These are phyloP conservation scores for Oryza coarctata DNA, from an alignment of 176 grass and related monocot genomes.

Conservation along the genomic window DNA sequence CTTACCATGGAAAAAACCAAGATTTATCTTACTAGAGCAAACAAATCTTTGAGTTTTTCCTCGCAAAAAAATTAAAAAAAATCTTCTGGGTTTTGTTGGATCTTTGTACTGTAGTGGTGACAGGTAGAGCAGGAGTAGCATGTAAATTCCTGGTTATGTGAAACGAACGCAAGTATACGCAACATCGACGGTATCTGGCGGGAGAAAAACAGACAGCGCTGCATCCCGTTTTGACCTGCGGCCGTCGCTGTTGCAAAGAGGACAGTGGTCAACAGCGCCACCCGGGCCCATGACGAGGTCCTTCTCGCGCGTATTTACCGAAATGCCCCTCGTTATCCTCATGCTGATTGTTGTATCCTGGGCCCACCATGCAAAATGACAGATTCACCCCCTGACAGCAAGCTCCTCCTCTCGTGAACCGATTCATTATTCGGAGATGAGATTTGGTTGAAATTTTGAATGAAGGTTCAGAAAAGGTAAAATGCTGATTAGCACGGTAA, in stretches of 20 bases:
- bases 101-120: neutral
- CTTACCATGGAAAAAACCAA: neutral
- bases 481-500: neutral
- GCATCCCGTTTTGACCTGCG: slow-evolving; percentile 48
- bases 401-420: neutral
- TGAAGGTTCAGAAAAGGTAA: neutral
- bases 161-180: neutral
- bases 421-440: neutral
- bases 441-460: neutral
- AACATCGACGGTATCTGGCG: neutral
- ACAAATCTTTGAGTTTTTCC: too few species aligned
- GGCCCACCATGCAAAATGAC: neutral
- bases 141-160: neutral
- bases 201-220: neutral
- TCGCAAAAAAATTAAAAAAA: too few species aligned
- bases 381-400: neutral
- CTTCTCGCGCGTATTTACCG: slow-evolving; percentile 5
- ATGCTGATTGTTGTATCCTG: neutral
- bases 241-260: neutral
- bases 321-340: neutral
- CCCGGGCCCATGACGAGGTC: neutral
- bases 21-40: neutral
- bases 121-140: neutral
- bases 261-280: slow-evolving; percentile 34
- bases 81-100: neutral